Evolutionary conservation across 305 asterid genomes (phyloP).

Genomic region (Euphrasia arctica): DNA sequence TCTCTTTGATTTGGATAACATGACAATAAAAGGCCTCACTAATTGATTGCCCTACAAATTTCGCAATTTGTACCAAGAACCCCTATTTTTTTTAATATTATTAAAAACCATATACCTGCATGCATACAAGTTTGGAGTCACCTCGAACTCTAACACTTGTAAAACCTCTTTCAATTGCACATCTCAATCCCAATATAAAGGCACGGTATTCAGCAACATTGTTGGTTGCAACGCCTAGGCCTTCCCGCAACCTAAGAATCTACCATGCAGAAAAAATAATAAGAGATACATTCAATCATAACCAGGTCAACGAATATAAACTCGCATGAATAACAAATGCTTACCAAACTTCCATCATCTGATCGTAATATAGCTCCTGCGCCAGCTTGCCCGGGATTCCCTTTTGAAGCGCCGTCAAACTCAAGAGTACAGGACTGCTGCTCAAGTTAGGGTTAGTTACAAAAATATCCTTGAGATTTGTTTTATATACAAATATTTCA

Average conservation of each 20-base stretch:
- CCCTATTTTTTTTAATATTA: background rate
- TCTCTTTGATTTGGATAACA: too few species aligned
- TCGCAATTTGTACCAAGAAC: background rate
- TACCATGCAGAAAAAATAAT: constrained; percentile 33
- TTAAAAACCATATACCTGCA: constrained; percentile 65
- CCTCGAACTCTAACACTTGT: constrained; percentile 79
- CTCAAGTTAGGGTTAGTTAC: constrained; percentile 19
- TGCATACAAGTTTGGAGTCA: constrained; percentile 96
- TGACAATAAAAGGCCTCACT: too few species aligned
- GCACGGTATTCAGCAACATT: constrained; percentile 95
- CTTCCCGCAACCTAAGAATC: constrained; percentile 85
- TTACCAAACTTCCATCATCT: constrained; percentile 86
- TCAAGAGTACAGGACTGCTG: constrained; percentile 86
- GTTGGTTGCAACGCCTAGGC: constrained; percentile 79
- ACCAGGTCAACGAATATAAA: constrained; percentile 14
- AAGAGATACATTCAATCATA: constrained; percentile 17
- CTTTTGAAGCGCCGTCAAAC: constrained; percentile 97
- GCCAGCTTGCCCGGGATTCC: constrained; percentile 98
- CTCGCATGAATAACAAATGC: constrained; percentile 1
- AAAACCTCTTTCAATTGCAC: constrained; percentile 80
- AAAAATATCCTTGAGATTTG: background rate
- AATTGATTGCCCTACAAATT: background rate
- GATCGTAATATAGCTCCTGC: constrained; percentile 95
- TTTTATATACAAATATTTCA: background rate
- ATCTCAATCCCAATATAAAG: constrained; percentile 75